Base-by-base conservation (phyloP, 2,329 filamentous ascomycete species). In the Nemania sp. region DNA sequence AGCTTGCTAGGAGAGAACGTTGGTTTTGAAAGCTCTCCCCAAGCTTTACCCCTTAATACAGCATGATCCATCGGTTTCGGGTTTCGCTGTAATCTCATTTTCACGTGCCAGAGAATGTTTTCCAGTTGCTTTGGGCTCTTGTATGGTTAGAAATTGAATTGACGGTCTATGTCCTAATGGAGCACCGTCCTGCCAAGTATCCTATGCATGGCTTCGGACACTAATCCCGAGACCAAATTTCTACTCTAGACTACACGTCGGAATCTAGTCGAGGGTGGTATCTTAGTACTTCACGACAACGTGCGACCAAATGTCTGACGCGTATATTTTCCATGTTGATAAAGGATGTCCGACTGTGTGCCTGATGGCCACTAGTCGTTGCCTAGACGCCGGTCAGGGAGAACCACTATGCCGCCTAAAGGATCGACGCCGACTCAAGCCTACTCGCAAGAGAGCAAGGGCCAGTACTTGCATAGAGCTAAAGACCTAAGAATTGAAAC, bases 361-460 rank as follows among this genome's bases (percentile, higher is more conserved):
- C 38, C 38, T 41, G 38, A 11, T 15, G 5, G 38, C 38, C 13
- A 13, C 15, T 41, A 18, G 38, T 41, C 11, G 18, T 2, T 13
- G 38, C 18, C 11, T 15, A 41, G 38, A 15, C 11, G 38, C 38
- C 11, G 13, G 38, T 15, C 18, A 15, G 3, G 22, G 47, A 13
- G 38, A 51, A 32, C 20, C 11, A 11, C 18, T 27, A 60, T 60
- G 57, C 15, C 57, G n/a, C 10, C n/a, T 3, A 8, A 49, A 41
- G 45, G 15, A 52, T 26, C 27, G n/a, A 26, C 24, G n/a, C 41
- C 11, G 18, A 32, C 5, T 22, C 32, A 24, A 55, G 53, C 1
- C 13, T 55, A 18, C 32, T 55, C n/a, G n/a, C n/a, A 15, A 55
- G 53, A 47, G 56, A 59, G 38, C 41, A 59, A n/a, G 41, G 56